Conservation (phyloP, 257 asterid species). For the Jacaranda copaia region DNA sequence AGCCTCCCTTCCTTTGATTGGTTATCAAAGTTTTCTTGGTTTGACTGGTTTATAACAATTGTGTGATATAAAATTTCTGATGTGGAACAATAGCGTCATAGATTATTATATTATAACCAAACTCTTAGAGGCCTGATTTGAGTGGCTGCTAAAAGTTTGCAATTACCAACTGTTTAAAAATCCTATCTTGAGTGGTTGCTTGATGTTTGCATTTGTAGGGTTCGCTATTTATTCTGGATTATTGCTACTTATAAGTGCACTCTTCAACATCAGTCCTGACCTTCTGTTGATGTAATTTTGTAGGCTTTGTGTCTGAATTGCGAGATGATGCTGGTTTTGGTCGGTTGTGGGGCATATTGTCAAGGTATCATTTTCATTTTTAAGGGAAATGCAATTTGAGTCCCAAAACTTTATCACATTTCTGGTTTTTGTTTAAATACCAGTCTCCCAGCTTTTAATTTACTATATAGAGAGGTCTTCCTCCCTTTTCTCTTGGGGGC, state of each 20-base stretch:
- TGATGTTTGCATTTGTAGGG: constrained; percentile 23
- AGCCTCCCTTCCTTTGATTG: constrained; percentile 19
- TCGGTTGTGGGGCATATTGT: constrained; percentile 88
- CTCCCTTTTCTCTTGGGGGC: neutral
- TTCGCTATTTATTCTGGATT: constrained; percentile 19
- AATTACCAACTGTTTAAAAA: neutral
- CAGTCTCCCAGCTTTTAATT: neutral
- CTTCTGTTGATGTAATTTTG: constrained; percentile 31
- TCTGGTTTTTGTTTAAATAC: neutral
- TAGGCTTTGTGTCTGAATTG: constrained; percentile 78
- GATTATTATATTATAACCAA: neutral
- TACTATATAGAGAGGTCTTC: neutral
- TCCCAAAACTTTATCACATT: neutral
- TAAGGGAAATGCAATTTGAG: constrained; percentile 10
- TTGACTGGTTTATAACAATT: constrained; percentile 18
- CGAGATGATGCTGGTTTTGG: constrained; percentile 92
- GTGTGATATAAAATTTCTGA: neutral
- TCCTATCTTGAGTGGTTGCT: constrained; percentile 23
- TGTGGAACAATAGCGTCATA: neutral
- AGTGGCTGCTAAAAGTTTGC: constrained; percentile 22
- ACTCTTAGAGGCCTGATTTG: neutral
- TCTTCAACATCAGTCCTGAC: constrained; percentile 26
- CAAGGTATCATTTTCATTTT: constrained; percentile 65
- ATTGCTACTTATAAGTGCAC: constrained; percentile 1
- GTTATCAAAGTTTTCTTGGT: constrained; percentile 17